Evolutionary conservation across 148 eudicot species (phyloP), one percentile per base, ranked within the genome.

Genomic region (Vaccinium corymbosum): DNA sequence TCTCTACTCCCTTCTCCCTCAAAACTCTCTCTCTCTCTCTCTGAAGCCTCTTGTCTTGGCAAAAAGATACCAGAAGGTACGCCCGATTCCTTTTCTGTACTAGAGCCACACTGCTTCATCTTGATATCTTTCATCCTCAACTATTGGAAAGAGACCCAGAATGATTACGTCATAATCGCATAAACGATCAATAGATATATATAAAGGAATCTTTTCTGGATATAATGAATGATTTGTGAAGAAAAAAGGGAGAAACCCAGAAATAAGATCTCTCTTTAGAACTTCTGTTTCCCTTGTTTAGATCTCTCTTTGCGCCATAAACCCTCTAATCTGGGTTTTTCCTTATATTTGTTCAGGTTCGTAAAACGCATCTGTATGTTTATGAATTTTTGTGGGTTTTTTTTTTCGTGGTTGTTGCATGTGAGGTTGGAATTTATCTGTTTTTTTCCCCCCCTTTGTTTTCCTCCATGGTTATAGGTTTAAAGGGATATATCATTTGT

Each of bases 301-400:
- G 84, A 82, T 82, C 84, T 82, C 64, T 50, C 53, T 46, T 59
- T 53, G 78, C 25, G 29, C 32, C 64, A 38, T 73, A 73, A 73
- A 73, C 84, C 84, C 84, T 73, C 66, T 20, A 71, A 52, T 52
- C 78, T 53, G 84, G 78, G 79, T 19, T 82, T 81, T 64, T 79
- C 12, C 77, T 6, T 19, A 16, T 20, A 32, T 19, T 20, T 52
- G 50, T 55, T 35, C 19, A 14, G 62, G 38, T 61, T 9, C 12
- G 25, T 61, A 32, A 3, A 27, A 29, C 38, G 0, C 29, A 7
- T 42, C 20, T 15, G 4, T 64, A 49, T 16, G 15, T n/a, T 17
- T 51, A n/a, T 19, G 5, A 6, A 3, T 17, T 17, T 82, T 53
- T 53, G 79, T 72, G 78, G 64, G 27, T 68, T 50, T 71, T 68